Base-by-base conservation (phyloP, 768 basidiomycete species). In the Collybia sordida region DNA sequence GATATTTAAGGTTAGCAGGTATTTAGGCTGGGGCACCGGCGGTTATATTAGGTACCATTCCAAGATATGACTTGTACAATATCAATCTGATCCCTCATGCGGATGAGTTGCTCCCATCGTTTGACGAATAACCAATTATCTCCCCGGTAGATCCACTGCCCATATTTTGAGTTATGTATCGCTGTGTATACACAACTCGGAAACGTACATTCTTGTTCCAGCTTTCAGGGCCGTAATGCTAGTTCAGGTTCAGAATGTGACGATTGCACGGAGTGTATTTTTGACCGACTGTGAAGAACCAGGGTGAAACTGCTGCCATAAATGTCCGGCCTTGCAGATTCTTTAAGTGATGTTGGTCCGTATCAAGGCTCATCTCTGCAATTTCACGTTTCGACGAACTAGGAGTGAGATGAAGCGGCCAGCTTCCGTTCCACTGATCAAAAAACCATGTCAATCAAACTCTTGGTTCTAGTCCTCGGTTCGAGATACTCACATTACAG, bases 391-490 rank as follows among this genome's bases (percentile, higher is more conserved):
- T 31, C 14, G 31, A 31, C 11, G 31, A 74, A 23, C 65, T 61
- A 9, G 70, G 63, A 3, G 75, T 84, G 7, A 88, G 64, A 64
- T 85, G 64, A 52, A 76, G 75, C 2, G 91, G 89, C 91, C 91
- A 93, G 34, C 74, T 91, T 22, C 79, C 78, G 63, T 93, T 89
- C 86, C 86, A 93, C 82, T 86, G 18, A 51, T 19, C 35, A 43
- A 25, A 12, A 52, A 52, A 62, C 41, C 56, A 51, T 17, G 36
- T 11, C 40, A 49, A 28, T 46, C 5, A 17, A 15, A 49, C 45
- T 31, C 19, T n/a, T 14, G 45, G 19, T 34, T 9, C 21, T 18
- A 7, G 54, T 17, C 3, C 11, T 11, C 9, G 3, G 3, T 31
- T 31, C 14, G 14, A 44, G 52, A 19, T 14, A 59, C 77, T 46